A percentile compares a stretch with the other conserved stretches of the same genome.
These are phyloP conservation scores for Raddia guianensis DNA, from an alignment of 176 grass and related monocot genomes.

Conservation along the genomic window DNA sequence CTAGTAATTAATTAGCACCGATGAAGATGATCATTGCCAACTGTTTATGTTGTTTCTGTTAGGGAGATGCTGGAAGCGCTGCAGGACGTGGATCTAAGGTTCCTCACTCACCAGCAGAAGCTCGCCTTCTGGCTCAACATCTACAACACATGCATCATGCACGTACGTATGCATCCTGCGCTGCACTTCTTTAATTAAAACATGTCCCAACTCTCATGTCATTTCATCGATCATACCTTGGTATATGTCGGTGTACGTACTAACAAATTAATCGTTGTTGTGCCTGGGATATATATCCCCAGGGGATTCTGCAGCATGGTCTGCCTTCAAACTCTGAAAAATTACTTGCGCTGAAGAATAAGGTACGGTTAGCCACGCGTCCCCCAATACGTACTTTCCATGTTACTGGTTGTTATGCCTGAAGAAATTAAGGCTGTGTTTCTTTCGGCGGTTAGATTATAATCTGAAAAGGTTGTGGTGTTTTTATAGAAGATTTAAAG, in stretches of 20 bases:
- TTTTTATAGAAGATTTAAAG: too few species aligned
- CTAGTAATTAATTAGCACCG: too few species aligned
- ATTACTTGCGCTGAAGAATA: constrained; percentile 59
- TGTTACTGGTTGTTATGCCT: neutral
- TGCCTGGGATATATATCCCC: neutral
- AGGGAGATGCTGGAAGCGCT: constrained; percentile 70
- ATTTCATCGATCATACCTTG: neutral
- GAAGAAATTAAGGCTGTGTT: too few species aligned
- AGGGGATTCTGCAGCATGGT: constrained; percentile 84
- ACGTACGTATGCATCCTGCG: constrained; percentile 68
- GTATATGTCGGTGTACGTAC: neutral
- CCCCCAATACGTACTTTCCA: too few species aligned
- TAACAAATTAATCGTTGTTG: too few species aligned
- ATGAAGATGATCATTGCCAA: too few species aligned
- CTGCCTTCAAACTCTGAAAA: constrained; percentile 81
- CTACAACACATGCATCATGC: constrained; percentile 94
- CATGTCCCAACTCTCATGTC: neutral
- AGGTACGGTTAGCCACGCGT: constrained; percentile 35
- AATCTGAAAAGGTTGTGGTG: too few species aligned
- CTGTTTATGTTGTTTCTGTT: neutral
- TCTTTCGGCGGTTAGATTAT: too few species aligned
- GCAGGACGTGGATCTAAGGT: constrained; percentile 60
- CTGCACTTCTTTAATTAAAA: neutral
- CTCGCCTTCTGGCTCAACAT: constrained; percentile 94
- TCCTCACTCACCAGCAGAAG: constrained; percentile 69